Evolutionary conservation across 1,284 basidiomycete species (phyloP).

Genomic region (Trichosporon sp.): DNA sequence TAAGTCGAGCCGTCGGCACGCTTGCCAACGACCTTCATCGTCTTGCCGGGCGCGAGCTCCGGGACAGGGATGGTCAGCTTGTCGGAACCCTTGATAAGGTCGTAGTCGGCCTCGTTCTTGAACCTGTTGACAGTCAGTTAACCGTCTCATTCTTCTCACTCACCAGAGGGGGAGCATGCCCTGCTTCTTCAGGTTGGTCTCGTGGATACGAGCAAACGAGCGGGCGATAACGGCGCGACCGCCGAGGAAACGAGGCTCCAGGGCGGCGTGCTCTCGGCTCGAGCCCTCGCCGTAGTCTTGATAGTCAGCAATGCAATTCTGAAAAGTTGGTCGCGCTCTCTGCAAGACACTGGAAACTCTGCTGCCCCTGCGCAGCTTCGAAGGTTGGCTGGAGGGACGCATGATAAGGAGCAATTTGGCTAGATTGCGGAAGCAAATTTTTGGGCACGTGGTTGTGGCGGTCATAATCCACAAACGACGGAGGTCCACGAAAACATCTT

Average conservation of each 20-base stretch:
- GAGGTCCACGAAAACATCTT: too few relatives aligned
- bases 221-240: slow-evolving; percentile 93
- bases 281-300: slow-evolving; percentile 93
- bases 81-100: slow-evolving; percentile 80
- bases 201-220: slow-evolving; percentile 96
- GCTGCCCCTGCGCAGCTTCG: too few relatives aligned
- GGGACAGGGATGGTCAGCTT: slow-evolving; percentile 82
- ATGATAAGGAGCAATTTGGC: too few relatives aligned
- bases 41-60: slow-evolving; percentile 81
- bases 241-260: slow-evolving; percentile 96
- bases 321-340: too few relatives aligned
- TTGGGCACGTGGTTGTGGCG: too few relatives aligned
- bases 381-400: too few relatives aligned
- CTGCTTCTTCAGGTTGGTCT: slow-evolving; percentile 86
- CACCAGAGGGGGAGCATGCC: slow-evolving; percentile 65
- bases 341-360: too few relatives aligned
- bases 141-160: not conserved
- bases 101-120: slow-evolving; percentile 83
- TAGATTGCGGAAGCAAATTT: too few relatives aligned
- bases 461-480: too few relatives aligned
- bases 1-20: slow-evolving; percentile 79
- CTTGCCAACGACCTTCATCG: slow-evolving; percentile 76
- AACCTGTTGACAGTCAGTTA: slow-evolving; percentile 82
- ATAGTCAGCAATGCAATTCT: too few relatives aligned
- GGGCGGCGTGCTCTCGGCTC: slow-evolving; percentile 95